Base-by-base conservation (phyloP, 371 early-diverging fungal species). In the Encephalitozoon intestinalis region DNA sequence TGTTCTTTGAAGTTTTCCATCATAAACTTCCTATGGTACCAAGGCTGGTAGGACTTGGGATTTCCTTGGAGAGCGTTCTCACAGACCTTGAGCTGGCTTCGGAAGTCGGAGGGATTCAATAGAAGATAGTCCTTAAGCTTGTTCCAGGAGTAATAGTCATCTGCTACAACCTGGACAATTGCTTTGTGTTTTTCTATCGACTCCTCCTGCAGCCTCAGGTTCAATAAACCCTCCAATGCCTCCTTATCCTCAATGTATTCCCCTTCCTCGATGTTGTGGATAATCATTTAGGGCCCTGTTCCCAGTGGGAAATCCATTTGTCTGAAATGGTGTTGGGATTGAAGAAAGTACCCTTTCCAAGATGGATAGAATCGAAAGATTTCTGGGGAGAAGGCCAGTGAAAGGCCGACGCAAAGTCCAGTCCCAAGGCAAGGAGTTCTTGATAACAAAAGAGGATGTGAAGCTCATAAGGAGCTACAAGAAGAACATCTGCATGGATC, bases 281-380 rank as follows among this genome's bases (percentile, higher is more conserved):
- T 15, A 34, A 79, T 79, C 79, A 79, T 79, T 6, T 37, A 28
- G 25, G 28, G 64, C 26, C 12, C 34, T 2, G 25, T 30, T 58
- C 15, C 58, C n/a, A 34, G 11, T 18, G 1, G 25, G 23, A 52
- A 23, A 26, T 34, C 11, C 4, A 23, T 44, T 12, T 21, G 18
- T 43, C 31, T 23, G 0, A 25, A 49, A 50, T 70, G 11, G 26
- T 25, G 28, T 70, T 11, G 18, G 21, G 3, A 0, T 12, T 34
- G 49, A 46, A 41, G 5, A 46, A 46, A 46, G 49, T 46, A 58
- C 58, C 58, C 58, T 58, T 58, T 58, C 34, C 2, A 34, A 43
- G 66, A 80, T 80, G 80, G 80, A 80, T 26, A 49, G 74, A 64
- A 80, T 80, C n/a, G 77, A 80, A 39, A 80, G 67, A 63, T 80